Evolutionary conservation across 1,139 yeast species (phyloP).

Genomic region (Hyphopichia burtonii): DNA sequence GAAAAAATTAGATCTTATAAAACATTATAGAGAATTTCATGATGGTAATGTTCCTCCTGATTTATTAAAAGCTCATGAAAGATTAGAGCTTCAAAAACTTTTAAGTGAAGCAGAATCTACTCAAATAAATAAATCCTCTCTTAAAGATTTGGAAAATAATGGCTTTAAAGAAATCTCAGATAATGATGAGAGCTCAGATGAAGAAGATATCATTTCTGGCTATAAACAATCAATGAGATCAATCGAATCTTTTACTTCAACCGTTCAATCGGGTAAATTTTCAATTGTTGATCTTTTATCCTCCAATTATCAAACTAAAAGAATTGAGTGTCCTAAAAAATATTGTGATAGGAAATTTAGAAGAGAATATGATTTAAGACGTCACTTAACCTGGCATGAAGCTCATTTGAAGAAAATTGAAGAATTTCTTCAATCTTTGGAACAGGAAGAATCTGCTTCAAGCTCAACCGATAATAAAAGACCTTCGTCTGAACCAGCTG

Average conservation of each 20-base stretch:
- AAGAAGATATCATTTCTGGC: constrained; percentile 11
- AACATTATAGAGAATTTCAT: constrained; percentile 45
- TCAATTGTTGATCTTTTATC: constrained; percentile 38
- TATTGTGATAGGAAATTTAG: constrained; percentile 50
- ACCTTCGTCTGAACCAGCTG: not conserved
- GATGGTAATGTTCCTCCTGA: constrained; percentile 41
- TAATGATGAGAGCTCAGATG: constrained; percentile 14
- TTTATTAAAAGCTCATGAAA: constrained; percentile 26
- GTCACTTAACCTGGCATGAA: constrained; percentile 60
- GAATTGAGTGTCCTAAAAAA: constrained; percentile 43
- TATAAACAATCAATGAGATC: constrained; percentile 22
- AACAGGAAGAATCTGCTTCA: no score
- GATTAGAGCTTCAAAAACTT: constrained; percentile 19
- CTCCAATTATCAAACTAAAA: constrained; percentile 31
- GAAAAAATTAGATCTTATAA: constrained; percentile 33
- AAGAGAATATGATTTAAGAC: constrained; percentile 45
- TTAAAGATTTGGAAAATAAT: constrained; percentile 4
- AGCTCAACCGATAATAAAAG: not conserved
- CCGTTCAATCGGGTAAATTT: constrained; percentile 16
- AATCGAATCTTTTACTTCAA: constrained; percentile 23
- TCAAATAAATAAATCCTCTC: constrained; percentile 2
- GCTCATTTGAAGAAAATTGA: constrained; percentile 33
- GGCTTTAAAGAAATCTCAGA: constrained; percentile 6
- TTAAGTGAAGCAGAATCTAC: constrained; percentile 14
- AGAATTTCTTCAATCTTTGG: constrained; percentile 28